phyloP scores from a whole-genome alignment of 176 grass and related monocot species.

The Ensete glaucum region DNA sequence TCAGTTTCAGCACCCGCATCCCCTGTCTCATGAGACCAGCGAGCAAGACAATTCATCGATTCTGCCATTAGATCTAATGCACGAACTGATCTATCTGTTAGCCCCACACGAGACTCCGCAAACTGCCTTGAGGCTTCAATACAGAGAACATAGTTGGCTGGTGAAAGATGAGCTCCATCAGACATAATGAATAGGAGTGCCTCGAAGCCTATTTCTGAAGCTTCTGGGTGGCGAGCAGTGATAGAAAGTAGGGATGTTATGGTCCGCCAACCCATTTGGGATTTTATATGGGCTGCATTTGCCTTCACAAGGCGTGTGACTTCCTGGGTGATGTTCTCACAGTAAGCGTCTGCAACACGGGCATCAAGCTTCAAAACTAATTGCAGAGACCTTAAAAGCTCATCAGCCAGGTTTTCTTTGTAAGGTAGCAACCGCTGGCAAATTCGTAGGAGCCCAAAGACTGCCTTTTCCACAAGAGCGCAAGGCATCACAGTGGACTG shows the following conservation, averaged over 20 bases:
- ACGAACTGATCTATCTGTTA: slow-evolving; percentile 67
- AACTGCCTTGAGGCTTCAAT: slow-evolving; percentile 87
- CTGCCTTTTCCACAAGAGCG: slow-evolving; percentile 92
- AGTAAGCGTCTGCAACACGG: slow-evolving; percentile 97
- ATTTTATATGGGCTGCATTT: slow-evolving; percentile 80
- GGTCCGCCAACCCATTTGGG: slow-evolving; percentile 92
- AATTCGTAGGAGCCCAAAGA: slow-evolving; percentile 84
- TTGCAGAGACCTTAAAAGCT: slow-evolving; percentile 77
- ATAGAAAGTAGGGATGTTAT: slow-evolving; percentile 85
- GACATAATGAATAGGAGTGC: slow-evolving; percentile 88
- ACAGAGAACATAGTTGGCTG: slow-evolving; percentile 72
- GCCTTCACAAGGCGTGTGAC: slow-evolving; percentile 79
- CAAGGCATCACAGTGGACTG: slow-evolving; percentile 95
- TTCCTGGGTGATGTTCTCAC: slow-evolving; percentile 93
- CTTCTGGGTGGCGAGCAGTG: slow-evolving; percentile 92
- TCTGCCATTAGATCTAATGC: slow-evolving; percentile 84
- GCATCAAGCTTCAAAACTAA: slow-evolving; percentile 94
- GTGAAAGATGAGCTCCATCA: slow-evolving; percentile 70
- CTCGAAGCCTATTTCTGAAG: slow-evolving; percentile 91
- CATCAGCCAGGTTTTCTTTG: slow-evolving; percentile 87
- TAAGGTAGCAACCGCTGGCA: slow-evolving; percentile 95
- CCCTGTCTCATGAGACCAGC: slow-evolving; percentile 64
- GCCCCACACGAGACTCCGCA: slow-evolving; percentile 82
- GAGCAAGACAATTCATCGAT: slow-evolving; percentile 63
- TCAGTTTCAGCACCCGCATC: slow-evolving; percentile 54